Conservation (phyloP, 2,329 filamentous ascomycete genomes). For the Aspergillus fijiensis region DNA sequence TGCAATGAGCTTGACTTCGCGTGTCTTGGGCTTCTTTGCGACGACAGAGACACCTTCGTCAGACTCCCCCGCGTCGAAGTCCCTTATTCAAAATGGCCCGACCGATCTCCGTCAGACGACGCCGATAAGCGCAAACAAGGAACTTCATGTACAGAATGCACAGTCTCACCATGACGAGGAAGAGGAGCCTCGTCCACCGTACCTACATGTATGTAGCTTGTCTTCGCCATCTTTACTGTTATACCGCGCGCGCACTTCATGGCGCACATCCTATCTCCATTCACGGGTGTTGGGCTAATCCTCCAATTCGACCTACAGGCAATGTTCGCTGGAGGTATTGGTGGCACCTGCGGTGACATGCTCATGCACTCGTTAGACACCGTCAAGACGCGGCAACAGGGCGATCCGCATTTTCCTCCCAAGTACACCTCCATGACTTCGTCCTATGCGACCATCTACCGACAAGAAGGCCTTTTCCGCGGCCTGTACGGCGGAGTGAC, state of each 20-base stretch:
- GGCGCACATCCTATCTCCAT: neutral
- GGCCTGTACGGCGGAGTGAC: conserved; percentile 93
- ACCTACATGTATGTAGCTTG: conserved; percentile 58
- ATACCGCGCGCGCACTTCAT: neutral
- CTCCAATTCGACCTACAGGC: conserved; percentile 54
- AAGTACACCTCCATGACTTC: conserved; percentile 88
- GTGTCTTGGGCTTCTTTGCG: conserved; percentile 54
- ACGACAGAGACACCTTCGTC: conserved; percentile 36
- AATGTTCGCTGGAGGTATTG: conserved; percentile 92
- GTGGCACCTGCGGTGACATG: conserved; percentile 91
- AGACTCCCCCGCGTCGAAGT: conserved; percentile 28
- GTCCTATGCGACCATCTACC: conserved; percentile 88
- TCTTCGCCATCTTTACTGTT: neutral
- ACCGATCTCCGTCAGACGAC: conserved; percentile 13
- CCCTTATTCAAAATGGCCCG: conserved; percentile 27
- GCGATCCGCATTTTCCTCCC: conserved; percentile 87
- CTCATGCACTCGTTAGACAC: conserved; percentile 99
- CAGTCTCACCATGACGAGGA: conserved; percentile 49
- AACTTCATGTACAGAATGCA: conserved; percentile 36
- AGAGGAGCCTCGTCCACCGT: conserved; percentile 60
- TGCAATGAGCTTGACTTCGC: conserved; percentile 60
- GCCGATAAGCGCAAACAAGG: conserved; percentile 16
- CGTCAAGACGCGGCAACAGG: conserved; percentile 96
- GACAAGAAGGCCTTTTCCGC: conserved; percentile 82
- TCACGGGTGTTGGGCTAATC: conserved; percentile 13